These are phyloP conservation scores for Balansia obtecta DNA, from an alignment of 2,329 filamentous ascomycete species.

Conservation along the genomic window DNA sequence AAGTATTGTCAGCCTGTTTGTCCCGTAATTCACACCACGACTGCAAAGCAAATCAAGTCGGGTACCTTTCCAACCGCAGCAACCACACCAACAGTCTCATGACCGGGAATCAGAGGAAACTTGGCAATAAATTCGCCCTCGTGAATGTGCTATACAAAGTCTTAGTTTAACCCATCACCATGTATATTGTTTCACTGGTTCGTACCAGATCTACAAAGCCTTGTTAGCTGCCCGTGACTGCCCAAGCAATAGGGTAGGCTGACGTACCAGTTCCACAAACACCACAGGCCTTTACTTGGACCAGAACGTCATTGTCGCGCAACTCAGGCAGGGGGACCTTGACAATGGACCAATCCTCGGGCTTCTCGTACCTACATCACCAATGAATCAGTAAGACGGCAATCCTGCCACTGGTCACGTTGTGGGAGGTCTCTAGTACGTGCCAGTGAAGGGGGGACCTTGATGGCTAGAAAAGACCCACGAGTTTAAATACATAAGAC, in stretches of 20 bases:
- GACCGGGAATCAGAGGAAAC: conserved; percentile 55
- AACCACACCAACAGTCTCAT: conserved; percentile 56
- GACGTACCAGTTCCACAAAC: conserved; percentile 44
- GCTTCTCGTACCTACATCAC: conserved; percentile 42
- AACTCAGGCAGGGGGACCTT: conserved; percentile 48
- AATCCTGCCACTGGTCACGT: neutral
- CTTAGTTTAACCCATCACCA: neutral
- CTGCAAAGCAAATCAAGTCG: neutral
- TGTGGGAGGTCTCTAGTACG: neutral
- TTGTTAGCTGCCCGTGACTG: conserved; percentile 9
- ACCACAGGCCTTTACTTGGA: conserved; percentile 57
- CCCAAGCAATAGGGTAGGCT: conserved; percentile 1
- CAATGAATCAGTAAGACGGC: too few species aligned
- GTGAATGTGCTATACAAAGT: conserved; percentile 40
- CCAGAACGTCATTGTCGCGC: conserved; percentile 46
- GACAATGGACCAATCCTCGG: conserved; percentile 47
- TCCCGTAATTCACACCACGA: too few species aligned
- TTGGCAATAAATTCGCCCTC: conserved; percentile 54
- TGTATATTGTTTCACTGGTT: neutral
- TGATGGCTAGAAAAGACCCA: conserved; percentile 11
- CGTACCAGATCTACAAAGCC: conserved; percentile 23
- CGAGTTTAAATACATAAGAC: conserved; percentile 12
- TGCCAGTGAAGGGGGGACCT: conserved; percentile 4
- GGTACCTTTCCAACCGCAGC: conserved; percentile 37
- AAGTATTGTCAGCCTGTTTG: too few species aligned